phyloP scores from a whole-genome alignment of 2,329 filamentous ascomycete species.

The Aspergillus neoniger region DNA sequence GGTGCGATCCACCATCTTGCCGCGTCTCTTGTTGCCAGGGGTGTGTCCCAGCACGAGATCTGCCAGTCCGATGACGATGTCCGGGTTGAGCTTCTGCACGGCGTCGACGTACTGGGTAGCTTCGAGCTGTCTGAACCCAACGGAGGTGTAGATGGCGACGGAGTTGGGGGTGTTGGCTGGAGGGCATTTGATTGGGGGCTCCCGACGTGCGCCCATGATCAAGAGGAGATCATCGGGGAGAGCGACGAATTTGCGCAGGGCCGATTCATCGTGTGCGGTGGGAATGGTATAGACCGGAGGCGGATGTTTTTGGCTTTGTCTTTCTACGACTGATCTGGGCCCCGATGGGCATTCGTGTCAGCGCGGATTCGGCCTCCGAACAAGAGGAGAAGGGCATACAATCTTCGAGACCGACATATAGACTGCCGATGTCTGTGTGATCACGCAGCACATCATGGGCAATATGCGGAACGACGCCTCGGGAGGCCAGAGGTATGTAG shows the following conservation, averaged over 20 bases:
- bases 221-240: slow-evolving; percentile 66
- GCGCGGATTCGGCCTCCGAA: slow-evolving; percentile 12
- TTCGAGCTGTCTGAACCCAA: slow-evolving; percentile 74
- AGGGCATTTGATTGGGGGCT: slow-evolving; percentile 72
- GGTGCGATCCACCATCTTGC: slow-evolving; percentile 83
- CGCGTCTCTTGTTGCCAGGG: slow-evolving; percentile 70
- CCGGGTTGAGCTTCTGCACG: slow-evolving; percentile 67
- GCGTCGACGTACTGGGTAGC: slow-evolving; percentile 69
- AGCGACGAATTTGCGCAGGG: slow-evolving; percentile 75
- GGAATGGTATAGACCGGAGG: slow-evolving; percentile 55
- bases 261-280: slow-evolving; percentile 49
- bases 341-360: slow-evolving; percentile 35
- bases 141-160: slow-evolving; percentile 79
- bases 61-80: slow-evolving; percentile 76
- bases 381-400: slow-evolving; percentile 62
- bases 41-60: slow-evolving; percentile 66
- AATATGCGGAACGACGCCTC: slow-evolving; percentile 83
- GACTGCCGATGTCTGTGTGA: slow-evolving; percentile 65
- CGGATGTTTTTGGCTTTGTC: slow-evolving; percentile 45
- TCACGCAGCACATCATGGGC: slow-evolving; percentile 78
- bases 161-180: slow-evolving; percentile 67
- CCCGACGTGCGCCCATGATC: slow-evolving; percentile 74
- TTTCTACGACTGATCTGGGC: slow-evolving; percentile 63
- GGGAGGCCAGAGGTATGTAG: slow-evolving; percentile 76
- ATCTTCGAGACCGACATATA: slow-evolving; percentile 87